Conservation (phyloP, 345 rosid genomes). For the Pistacia vera region DNA sequence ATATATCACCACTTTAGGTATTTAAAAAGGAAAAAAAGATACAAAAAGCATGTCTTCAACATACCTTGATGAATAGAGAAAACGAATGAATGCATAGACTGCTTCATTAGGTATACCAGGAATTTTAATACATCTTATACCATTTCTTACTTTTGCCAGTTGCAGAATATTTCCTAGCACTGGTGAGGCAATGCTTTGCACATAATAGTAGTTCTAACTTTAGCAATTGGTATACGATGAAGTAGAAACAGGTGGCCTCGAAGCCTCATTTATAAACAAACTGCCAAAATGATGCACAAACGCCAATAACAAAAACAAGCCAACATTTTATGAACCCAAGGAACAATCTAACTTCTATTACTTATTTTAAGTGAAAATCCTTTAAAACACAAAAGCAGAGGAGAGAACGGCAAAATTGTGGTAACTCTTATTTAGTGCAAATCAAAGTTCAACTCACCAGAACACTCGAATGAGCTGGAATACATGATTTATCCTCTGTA, state of each 20-base stretch:
- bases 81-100: slow-evolving; percentile 60
- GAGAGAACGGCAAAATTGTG: not conserved
- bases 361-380: not conserved
- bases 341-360: not conserved
- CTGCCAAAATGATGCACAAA: not conserved
- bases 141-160: slow-evolving; percentile 45
- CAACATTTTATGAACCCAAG: not conserved
- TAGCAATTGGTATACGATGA: not conserved
- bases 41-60: slow-evolving; percentile 6
- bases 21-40: not conserved
- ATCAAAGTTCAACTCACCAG: slow-evolving; percentile 55
- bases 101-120: slow-evolving; percentile 72
- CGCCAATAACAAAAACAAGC: not conserved
- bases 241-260: not conserved
- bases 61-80: slow-evolving; percentile 87
- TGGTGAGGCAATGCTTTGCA: slow-evolving; percentile 69
- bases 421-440: slow-evolving; percentile 4
- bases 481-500: slow-evolving; percentile 35
- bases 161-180: slow-evolving; percentile 47
- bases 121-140: slow-evolving; percentile 55
- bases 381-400: not conserved
- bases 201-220: slow-evolving; percentile 15
- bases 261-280: not conserved
- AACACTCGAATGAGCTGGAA: slow-evolving; percentile 64
- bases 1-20: not conserved